Percentiles rank a stretch among this genome's conserved stretches.
These are phyloP conservation scores for Lasiodiplodia hormozganensis DNA, from an alignment of 2,329 filamentous ascomycete species.

Conservation along the genomic window DNA sequence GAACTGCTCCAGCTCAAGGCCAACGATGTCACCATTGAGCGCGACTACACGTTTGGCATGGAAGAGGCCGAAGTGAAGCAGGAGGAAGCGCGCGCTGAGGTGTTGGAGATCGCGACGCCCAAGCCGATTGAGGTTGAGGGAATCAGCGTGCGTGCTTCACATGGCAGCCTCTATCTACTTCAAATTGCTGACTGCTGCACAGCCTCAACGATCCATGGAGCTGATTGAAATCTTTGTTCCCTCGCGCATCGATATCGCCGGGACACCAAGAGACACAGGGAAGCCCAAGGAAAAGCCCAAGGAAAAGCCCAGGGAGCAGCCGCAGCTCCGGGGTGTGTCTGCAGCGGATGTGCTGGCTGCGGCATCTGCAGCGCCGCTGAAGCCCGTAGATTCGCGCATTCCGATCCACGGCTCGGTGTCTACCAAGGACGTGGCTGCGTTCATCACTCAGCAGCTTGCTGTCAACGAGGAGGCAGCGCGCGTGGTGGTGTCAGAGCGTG, in stretches of 20 bases:
- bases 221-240: slow-evolving; percentile 58
- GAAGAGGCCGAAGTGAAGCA: slow-evolving; percentile 38
- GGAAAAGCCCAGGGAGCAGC: neutral
- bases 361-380: slow-evolving; percentile 38
- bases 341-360: slow-evolving; percentile 46
- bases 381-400: slow-evolving; percentile 32
- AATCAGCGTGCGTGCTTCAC: slow-evolving; percentile 44
- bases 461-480: slow-evolving; percentile 59
- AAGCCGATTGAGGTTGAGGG: slow-evolving; percentile 50
- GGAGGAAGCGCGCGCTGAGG: slow-evolving; percentile 34
- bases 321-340: slow-evolving; percentile 13
- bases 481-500: slow-evolving; percentile 57
- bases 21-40: slow-evolving; percentile 52
- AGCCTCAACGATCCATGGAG: slow-evolving; percentile 54
- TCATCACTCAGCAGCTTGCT: slow-evolving; percentile 56
- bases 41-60: slow-evolving; percentile 55
- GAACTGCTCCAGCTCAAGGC: slow-evolving; percentile 55
- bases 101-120: slow-evolving; percentile 37
- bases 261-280: slow-evolving; percentile 41
- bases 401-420: slow-evolving; percentile 63
- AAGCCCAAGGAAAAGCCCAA: slow-evolving; percentile 31
- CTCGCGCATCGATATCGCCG: slow-evolving; percentile 55
- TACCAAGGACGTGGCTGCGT: slow-evolving; percentile 58
- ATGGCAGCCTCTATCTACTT: neutral
- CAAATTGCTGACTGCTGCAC: slow-evolving; percentile 7